These are phyloP conservation scores for Aspergillus bertholletiae DNA, from an alignment of 495 filamentous ascomycete genomes.

Conservation along the genomic window DNA sequence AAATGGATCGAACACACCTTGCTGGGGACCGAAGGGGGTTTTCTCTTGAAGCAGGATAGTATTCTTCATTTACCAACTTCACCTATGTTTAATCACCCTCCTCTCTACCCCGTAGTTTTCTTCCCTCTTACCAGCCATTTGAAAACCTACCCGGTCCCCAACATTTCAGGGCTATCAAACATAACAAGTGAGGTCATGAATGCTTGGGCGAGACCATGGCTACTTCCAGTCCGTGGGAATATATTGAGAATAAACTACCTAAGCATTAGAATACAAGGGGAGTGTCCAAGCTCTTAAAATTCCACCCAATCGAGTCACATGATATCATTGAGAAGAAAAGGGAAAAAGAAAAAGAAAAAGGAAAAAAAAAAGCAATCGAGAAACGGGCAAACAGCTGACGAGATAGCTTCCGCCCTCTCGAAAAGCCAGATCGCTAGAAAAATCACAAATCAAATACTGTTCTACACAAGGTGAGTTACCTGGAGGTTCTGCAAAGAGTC, in stretches of 20 bases:
- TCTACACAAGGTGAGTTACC: background rate
- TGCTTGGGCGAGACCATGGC: no score
- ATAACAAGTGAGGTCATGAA: no score
- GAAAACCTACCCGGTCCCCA: no score
- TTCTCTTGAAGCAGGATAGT: no score
- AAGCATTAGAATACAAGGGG: constrained; percentile 24
- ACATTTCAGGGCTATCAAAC: no score
- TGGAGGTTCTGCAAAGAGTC: constrained; percentile 2
- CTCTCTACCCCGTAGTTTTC: no score
- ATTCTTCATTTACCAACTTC: no score
- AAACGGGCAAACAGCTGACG: constrained; percentile 5
- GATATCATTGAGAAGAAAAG: constrained; percentile 15
- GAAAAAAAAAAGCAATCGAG: background rate
- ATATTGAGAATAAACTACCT: constrained; percentile 8
- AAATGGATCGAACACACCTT: no score
- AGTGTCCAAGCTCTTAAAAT: constrained; percentile 23
- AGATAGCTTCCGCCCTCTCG: constrained; percentile 3
- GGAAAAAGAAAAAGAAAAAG: no score
- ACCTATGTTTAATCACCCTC: no score
- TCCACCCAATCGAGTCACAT: constrained; percentile 18
- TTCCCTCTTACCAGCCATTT: no score
- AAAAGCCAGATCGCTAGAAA: constrained; percentile 30
- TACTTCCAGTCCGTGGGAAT: background rate
- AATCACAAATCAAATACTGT: constrained; percentile 12
- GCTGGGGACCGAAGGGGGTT: no score